phyloP scores from a whole-genome alignment of 768 basidiomycete genomes.

The Cytidiella melzeri region DNA sequence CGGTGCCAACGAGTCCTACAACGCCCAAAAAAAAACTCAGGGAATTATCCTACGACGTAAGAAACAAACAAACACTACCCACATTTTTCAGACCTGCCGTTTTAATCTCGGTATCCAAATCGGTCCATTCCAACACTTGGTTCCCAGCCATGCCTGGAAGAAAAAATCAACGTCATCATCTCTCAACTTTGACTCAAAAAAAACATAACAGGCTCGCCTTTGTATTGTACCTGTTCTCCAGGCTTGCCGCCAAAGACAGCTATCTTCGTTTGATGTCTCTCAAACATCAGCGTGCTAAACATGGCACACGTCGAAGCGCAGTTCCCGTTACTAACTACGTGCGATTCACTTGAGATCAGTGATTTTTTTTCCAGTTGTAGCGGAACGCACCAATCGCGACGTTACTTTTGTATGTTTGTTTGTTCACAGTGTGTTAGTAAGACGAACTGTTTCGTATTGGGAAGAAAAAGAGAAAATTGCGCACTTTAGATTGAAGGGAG shows the following conservation, averaged over 20 bases:
- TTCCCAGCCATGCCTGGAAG: slow-evolving; percentile 47
- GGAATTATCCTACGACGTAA: too few relatives aligned
- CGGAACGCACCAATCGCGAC: slow-evolving; percentile 19
- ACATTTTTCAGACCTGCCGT: slow-evolving; percentile 34
- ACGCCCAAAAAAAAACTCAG: background rate
- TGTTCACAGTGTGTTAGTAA: too few relatives aligned
- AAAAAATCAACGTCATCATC: background rate
- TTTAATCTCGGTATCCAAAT: slow-evolving; percentile 56
- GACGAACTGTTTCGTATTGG: background rate
- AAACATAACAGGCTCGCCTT: slow-evolving; percentile 24
- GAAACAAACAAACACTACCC: slow-evolving; percentile 3
- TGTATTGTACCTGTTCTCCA: slow-evolving; percentile 42
- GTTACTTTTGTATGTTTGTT: too few relatives aligned
- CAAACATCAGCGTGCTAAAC: slow-evolving; percentile 58
- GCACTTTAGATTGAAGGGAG: slow-evolving; percentile 42
- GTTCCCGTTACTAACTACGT: slow-evolving; percentile 22
- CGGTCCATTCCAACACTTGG: slow-evolving; percentile 56
- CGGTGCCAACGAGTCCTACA: slow-evolving; percentile 31
- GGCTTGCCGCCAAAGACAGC: slow-evolving; percentile 56
- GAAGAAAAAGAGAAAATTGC: background rate
- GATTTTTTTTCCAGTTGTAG: background rate
- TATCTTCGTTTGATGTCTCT: slow-evolving; percentile 45
- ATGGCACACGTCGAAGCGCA: slow-evolving; percentile 62
- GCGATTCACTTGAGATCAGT: background rate
- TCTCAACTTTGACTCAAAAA: background rate